Conservation (phyloP, 2,329 filamentous ascomycete genomes). For the Paracoccidioides lutzii region DNA sequence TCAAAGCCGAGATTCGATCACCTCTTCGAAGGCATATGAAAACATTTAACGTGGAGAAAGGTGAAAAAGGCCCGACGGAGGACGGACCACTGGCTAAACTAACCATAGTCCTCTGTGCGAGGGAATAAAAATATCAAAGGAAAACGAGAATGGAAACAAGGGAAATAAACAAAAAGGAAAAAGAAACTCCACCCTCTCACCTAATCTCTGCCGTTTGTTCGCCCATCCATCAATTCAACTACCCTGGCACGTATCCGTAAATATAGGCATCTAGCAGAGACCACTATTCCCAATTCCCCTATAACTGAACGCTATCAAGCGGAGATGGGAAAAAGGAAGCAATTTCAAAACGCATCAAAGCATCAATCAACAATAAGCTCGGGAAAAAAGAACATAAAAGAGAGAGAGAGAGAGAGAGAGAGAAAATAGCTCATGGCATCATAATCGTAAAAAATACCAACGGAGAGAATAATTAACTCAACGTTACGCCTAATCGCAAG, state of each 20-base stretch:
- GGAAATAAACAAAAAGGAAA: conserved; percentile 14
- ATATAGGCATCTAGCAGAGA: neutral
- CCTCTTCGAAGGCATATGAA: too few relatives aligned
- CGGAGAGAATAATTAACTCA: neutral
- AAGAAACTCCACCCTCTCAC: conserved; percentile 9
- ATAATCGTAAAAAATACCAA: neutral
- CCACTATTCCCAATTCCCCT: conserved; percentile 1
- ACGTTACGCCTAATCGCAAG: conserved; percentile 3
- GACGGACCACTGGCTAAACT: neutral
- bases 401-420: neutral
- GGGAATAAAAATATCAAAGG: neutral
- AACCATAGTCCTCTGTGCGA: neutral
- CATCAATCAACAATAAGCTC: too few relatives aligned
- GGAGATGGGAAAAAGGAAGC: neutral
- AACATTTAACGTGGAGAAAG: neutral
- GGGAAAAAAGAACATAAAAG: neutral
- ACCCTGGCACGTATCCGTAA: too few relatives aligned
- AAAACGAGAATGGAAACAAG: neutral
- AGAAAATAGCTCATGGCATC: neutral
- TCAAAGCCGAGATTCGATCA: neutral
- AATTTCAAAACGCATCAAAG: neutral
- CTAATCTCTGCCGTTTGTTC: too few relatives aligned
- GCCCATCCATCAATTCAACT: neutral
- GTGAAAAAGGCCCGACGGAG: neutral
- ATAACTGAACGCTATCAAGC: neutral